Conservation (phyloP, 352 stramenopile species). For the Pythium aristosporum region DNA sequence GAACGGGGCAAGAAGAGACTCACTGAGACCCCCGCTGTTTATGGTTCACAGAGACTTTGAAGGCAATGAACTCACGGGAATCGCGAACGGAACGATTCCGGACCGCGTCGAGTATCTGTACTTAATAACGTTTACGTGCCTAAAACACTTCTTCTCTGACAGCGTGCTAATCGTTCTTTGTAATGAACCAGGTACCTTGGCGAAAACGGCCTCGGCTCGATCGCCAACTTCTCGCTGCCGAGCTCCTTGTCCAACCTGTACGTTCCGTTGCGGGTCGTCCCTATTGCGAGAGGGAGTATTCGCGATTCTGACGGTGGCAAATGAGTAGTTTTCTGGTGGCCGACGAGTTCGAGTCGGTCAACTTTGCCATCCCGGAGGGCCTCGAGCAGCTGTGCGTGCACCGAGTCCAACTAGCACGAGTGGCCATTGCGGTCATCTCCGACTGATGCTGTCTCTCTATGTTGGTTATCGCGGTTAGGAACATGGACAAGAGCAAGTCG, state of each 20-base stretch:
- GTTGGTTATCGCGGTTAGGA: too few relatives aligned
- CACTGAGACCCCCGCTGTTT: too few relatives aligned
- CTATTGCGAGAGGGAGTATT: background rate
- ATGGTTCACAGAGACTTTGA: conserved; percentile 16
- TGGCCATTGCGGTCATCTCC: too few relatives aligned
- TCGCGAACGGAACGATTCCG: conserved; percentile 15
- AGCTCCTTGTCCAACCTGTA: conserved; percentile 1
- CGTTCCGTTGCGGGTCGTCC: background rate
- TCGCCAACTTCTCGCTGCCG: conserved; percentile 17
- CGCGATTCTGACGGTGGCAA: background rate
- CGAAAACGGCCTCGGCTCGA: conserved; percentile 2
- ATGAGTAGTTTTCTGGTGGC: background rate
- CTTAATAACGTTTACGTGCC: background rate
- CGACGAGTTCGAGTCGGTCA: conserved; percentile 10
- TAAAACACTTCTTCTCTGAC: background rate
- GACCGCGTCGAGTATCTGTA: conserved; percentile 15
- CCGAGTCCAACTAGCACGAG: background rate
- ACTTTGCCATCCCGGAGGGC: conserved; percentile 14
- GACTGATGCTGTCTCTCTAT: too few relatives aligned
- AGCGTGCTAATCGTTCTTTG: background rate
- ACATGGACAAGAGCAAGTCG: background rate
- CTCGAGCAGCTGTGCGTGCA: conserved; percentile 12
- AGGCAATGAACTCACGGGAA: conserved; percentile 14
- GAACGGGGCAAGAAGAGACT: too few relatives aligned
- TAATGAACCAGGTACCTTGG: conserved; percentile 9